phyloP scores from a whole-genome alignment of 2,329 filamentous ascomycete genomes.

The Colletotrichum godetiae region DNA sequence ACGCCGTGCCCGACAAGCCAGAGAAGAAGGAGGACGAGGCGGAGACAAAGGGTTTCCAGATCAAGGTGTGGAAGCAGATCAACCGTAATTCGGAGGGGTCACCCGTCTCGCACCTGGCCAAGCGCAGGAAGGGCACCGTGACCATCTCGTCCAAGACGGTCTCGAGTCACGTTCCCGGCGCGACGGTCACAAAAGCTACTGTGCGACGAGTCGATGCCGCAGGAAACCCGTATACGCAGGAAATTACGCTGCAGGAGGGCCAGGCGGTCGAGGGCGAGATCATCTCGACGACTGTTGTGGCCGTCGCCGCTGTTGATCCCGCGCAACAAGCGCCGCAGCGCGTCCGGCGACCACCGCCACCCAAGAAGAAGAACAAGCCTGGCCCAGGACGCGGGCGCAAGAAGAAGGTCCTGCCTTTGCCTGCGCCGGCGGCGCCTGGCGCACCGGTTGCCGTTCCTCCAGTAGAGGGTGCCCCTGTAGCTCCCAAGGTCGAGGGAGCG shows the following conservation, averaged over 20 bases:
- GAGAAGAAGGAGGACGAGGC: constrained; percentile 75
- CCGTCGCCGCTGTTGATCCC: constrained; percentile 66
- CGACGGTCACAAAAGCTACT: constrained; percentile 80
- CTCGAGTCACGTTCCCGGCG: constrained; percentile 55
- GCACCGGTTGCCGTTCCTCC: constrained; percentile 45
- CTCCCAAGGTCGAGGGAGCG: constrained; percentile 29
- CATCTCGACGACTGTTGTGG: constrained; percentile 68
- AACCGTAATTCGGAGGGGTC: constrained; percentile 67
- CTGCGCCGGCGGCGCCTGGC: constrained; percentile 48
- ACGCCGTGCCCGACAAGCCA: constrained; percentile 60
- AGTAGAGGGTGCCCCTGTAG: constrained; percentile 45
- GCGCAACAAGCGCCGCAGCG: constrained; percentile 53
- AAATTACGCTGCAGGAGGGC: constrained; percentile 83
- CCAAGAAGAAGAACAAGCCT: constrained; percentile 82
- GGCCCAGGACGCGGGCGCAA: constrained; percentile 81
- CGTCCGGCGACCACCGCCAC: constrained; percentile 77
- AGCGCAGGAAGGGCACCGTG: constrained; percentile 70
- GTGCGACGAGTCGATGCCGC: constrained; percentile 82
- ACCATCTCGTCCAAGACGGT: constrained; percentile 65
- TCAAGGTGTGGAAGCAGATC: constrained; percentile 72
- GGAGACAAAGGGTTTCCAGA: constrained; percentile 62
- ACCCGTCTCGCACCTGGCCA: constrained; percentile 66
- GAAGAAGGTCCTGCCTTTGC: constrained; percentile 73
- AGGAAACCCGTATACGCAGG: constrained; percentile 86
- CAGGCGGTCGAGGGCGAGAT: constrained; percentile 86